Base-by-base conservation (phyloP, 2,329 filamentous ascomycete species). In the Colletotrichum spinosum region DNA sequence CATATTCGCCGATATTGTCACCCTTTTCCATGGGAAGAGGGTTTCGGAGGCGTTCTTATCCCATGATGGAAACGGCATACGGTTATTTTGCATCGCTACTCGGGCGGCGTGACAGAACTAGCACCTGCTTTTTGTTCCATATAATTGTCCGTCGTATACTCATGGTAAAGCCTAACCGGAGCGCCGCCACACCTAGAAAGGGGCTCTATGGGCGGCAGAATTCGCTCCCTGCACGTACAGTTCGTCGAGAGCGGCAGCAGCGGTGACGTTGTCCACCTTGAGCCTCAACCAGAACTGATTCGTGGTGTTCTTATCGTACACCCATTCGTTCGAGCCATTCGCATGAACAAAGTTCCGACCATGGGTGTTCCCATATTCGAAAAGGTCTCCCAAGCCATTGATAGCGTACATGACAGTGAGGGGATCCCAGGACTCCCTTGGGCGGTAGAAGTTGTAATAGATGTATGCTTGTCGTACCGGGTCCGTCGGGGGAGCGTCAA, bases 321-420 rank as follows among this genome's bases (percentile, higher is more conserved):
- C 68, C 82, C 82, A 84, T n/a, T 53, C 52, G 67, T 84, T 83
- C 4, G 76, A 72, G 2, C 81, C 81, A 42, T 83, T 76, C 0
- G 70, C 61, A 15, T 70, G 68, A 3, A 84, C 75, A 44, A 74
- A 67, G 63, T 84, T 84, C 60, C 79, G 79, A 5, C 82, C 81
- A 11, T 66, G 67, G 10, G 71, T 68, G 50, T 81, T 79, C 2
- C 71, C 79, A 44, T 73, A 77, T 64, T 74, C 70, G 44, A 82
- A 80, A 10, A 79, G 15, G 1, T 71, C 73, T 0, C 72, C 75
- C 8, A 80, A 61, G 0, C 80, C 80, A 0, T 72, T 39, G 4
- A 79, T 75, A 3, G 76, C 79, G 56, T 82, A 82, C 25, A 80
- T 58, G 2, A 79, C 71, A 1, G 80, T 76, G 15, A 83, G 62